phyloP scores from a whole-genome alignment of 495 filamentous ascomycete species.

The Penicillium lividum region DNA sequence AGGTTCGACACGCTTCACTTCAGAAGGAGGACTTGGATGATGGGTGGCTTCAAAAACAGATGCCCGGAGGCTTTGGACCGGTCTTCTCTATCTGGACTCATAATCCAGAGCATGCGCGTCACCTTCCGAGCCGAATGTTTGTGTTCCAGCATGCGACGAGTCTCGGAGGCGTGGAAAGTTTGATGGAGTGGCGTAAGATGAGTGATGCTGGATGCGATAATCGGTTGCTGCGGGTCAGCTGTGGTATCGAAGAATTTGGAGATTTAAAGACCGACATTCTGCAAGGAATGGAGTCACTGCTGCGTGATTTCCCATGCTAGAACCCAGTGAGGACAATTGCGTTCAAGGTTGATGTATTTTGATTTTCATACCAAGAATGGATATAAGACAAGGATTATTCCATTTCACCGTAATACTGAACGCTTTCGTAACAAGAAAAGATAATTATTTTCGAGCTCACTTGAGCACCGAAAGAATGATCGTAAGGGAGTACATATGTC shows the following conservation, averaged over 20 bases:
- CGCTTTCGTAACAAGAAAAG: no score
- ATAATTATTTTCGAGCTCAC: no score
- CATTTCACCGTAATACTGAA: no score
- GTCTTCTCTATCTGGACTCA: constrained; percentile 76
- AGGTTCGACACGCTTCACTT: constrained; percentile 73
- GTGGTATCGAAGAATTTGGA: constrained; percentile 24
- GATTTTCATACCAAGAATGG: no score
- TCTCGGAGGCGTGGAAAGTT: constrained; percentile 86
- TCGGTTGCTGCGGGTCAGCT: constrained; percentile 18
- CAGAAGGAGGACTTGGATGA: constrained; percentile 56
- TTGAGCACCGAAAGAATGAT: no score
- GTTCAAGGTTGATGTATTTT: no score
- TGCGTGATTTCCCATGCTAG: constrained; percentile 2
- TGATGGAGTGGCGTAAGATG: constrained; percentile 75
- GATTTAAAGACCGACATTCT: constrained; percentile 21
- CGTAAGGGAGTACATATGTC: no score
- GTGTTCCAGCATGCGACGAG: constrained; percentile 94
- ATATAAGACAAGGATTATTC: no score
- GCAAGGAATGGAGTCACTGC: constrained; percentile 14
- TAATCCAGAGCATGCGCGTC: constrained; percentile 57
- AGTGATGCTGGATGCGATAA: constrained; percentile 19
- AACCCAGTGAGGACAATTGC: background rate
- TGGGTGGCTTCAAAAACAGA: constrained; percentile 77
- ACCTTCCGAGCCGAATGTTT: constrained; percentile 72
- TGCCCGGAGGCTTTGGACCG: constrained; percentile 85